Conservation (phyloP, 768 basidiomycete species). For the Serpula lacrymans region DNA sequence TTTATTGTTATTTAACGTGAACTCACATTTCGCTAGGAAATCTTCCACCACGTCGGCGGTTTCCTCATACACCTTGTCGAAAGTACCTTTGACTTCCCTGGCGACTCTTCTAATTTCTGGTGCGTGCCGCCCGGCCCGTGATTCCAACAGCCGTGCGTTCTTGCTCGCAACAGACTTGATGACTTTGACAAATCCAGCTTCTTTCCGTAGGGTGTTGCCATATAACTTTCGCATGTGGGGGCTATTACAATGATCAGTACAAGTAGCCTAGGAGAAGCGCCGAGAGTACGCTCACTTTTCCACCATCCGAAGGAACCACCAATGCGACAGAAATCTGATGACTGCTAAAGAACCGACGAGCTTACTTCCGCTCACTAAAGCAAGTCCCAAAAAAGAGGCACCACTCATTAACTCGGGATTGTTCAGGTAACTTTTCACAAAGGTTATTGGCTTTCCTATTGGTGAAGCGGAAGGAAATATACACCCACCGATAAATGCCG, state of each 20-base stretch:
- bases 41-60: conserved; percentile 92
- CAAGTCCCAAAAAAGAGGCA: conserved; percentile 91
- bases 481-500: conserved; percentile 84
- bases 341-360: conserved; percentile 85
- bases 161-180: conserved; percentile 88
- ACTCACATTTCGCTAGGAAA: conserved; percentile 85
- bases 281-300: conserved; percentile 67
- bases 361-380: conserved; percentile 88
- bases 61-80: conserved; percentile 95
- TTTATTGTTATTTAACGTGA: not conserved
- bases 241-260: conserved; percentile 36
- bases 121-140: conserved; percentile 73
- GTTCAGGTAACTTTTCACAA: conserved; percentile 67
- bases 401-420: conserved; percentile 97
- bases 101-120: conserved; percentile 83
- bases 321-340: conserved; percentile 81
- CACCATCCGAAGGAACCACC: conserved; percentile 93
- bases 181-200: conserved; percentile 98
- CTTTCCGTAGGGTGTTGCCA: conserved; percentile 88
- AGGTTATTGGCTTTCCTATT: not conserved
- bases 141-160: conserved; percentile 74
- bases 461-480: not conserved
- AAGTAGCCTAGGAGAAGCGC: not conserved
- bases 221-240: conserved; percentile 99
- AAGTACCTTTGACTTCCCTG: conserved; percentile 87